Evolutionary conservation across 106 monocot species (phyloP), one percentile per base, ranked within the genome.

Genomic region (Apostasia ramifera): DNA sequence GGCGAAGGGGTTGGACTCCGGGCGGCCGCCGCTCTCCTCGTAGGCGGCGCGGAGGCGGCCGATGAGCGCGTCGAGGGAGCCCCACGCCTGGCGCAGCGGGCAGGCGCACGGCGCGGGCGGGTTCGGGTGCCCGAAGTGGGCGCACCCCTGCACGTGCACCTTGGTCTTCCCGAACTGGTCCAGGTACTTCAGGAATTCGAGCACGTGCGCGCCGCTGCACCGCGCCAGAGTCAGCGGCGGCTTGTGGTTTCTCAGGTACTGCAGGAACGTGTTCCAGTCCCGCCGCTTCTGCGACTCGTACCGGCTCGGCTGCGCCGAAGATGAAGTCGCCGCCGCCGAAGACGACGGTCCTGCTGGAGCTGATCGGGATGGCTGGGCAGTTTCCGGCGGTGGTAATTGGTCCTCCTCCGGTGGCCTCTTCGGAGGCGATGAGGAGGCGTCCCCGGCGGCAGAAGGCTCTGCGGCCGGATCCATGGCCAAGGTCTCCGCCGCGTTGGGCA

Each of bases 151-250:
- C 8, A 63, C 54, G 77, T 84, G 84, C 26, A 84, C 84, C 80
- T 80, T 80, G 13, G 84, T 84, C 70, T 84, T 84, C 10, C 80
- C 84, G 70, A 80, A 80, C 77, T 84, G 84, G 69, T 80, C 84
- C 9, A 80, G 58, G 68, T 76, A 68, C 42, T 69, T 68, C 15
- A 78, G 59, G 78, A 78, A 78, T 53, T 78, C 78, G 59, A 78
- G 66, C 11, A 78, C 78, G 44, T 78, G 71, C 1, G 77, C 77
- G 38, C 78, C 78, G 66, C 78, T 78, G 78, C 78, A 78, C 1
- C 71, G 66, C 2, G 64, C 60, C 0, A 72, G 71, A 1, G 78
- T 66, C 37, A 72, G 59, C 42, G 78, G 78, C 6, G 72, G 78
- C 44, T 72, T 71, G 78, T 78, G 78, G 59, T 72, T 78, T 47